phyloP scores from a whole-genome alignment of 257 asterid species.

The Voacanga thouarsii region DNA sequence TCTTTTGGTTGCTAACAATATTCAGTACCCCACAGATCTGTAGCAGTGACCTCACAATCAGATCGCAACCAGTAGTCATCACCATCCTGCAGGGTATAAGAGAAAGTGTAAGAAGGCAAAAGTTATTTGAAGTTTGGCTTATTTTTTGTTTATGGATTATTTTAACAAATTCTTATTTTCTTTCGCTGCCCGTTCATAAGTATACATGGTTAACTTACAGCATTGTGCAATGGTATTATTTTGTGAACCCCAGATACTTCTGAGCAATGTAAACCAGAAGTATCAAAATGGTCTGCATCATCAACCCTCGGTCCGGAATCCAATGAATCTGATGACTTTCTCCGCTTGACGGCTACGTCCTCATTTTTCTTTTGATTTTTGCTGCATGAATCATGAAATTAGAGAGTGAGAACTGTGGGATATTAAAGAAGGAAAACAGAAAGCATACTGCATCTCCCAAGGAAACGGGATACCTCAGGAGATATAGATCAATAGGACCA shows the following conservation, averaged over 20 bases:
- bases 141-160: background rate
- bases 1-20: constrained; percentile 15
- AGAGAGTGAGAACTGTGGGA: constrained; percentile 11
- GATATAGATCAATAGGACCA: constrained; percentile 60
- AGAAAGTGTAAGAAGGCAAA: background rate
- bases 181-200: background rate
- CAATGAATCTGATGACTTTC: constrained; percentile 34
- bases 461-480: constrained; percentile 47
- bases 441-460: background rate
- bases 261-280: constrained; percentile 22
- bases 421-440: background rate
- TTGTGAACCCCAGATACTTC: constrained; percentile 41
- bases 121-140: background rate
- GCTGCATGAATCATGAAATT: constrained; percentile 30
- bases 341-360: constrained; percentile 33
- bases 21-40: constrained; percentile 60
- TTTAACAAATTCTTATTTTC: background rate
- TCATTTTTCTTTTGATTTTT: constrained; percentile 34
- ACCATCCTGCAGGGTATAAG: constrained; percentile 41
- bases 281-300: constrained; percentile 25
- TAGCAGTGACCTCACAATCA: constrained; percentile 39
- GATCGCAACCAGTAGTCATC: constrained; percentile 77
- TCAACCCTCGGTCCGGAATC: constrained; percentile 24
- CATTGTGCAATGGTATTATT: constrained; percentile 50
- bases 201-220: constrained; percentile 43